These are phyloP conservation scores for Boletus insuetus DNA, from an alignment of 768 basidiomycete species.

Conservation along the genomic window DNA sequence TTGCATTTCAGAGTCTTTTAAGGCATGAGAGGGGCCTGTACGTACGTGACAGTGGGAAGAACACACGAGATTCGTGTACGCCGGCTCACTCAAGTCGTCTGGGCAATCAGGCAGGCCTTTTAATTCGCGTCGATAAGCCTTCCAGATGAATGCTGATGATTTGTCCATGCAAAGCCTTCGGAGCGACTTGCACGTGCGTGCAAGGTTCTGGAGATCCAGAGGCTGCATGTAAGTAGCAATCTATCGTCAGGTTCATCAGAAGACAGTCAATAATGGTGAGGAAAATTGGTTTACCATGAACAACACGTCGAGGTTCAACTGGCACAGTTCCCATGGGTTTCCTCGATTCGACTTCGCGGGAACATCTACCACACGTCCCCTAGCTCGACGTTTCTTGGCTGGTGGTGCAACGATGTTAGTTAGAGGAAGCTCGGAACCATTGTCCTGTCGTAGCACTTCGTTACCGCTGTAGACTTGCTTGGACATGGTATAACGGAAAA, in stretches of 20 bases:
- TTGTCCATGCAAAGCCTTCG: not conserved
- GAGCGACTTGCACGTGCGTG: not conserved
- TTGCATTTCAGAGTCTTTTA: too few species aligned
- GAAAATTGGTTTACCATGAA: too few species aligned
- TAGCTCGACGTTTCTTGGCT: too few species aligned
- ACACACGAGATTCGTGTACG: not conserved
- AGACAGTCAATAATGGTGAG: too few species aligned
- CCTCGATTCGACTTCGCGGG: not conserved
- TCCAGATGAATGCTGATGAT: not conserved
- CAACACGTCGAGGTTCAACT: too few species aligned
- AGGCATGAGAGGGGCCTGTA: too few species aligned
- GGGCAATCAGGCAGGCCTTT: not conserved
- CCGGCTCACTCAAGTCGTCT: not conserved
- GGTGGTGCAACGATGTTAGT: too few species aligned
- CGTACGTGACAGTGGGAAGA: not conserved
- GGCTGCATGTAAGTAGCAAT: not conserved
- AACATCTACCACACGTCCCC: not conserved
- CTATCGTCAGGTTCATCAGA: not conserved
- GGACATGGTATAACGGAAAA: too few species aligned
- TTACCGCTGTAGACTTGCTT: too few species aligned
- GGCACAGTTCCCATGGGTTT: not conserved
- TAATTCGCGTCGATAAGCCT: not conserved
- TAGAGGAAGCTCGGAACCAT: not conserved
- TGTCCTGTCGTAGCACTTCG: too few species aligned
- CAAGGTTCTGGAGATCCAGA: not conserved